Evolutionary conservation across 371 early-diverging fungal genomes (phyloP), one percentile per base, ranked within the genome.

Genomic region (Dipsacomyces acuminosporus): DNA sequence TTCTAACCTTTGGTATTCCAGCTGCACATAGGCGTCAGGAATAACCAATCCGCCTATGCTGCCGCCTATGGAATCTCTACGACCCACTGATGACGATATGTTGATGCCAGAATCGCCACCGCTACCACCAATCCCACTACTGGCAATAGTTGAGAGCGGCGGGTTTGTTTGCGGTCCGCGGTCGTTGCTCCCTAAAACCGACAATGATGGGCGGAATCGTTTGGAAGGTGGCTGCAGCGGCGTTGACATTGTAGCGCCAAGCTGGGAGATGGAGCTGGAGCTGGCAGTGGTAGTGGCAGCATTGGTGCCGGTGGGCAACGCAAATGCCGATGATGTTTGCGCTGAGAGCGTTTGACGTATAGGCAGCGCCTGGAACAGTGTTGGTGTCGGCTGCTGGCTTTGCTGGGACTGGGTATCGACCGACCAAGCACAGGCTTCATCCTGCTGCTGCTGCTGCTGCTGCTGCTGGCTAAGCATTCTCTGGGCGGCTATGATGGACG

Each of bases 1-100:
- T 14, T 51, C 62, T 34, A 62, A 14, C 20, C 56, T 33, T 24
- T 48, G 51, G 19, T 38, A 40, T 36, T 62, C 56, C 2, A 62
- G 22, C 17, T 41, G 56, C 47, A 62, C 48, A 15, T 44, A 62
- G 8, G 56, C 48, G 18, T 62, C 56, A 5, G 54, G 33, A 7
- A 41, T 11, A 4, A 38, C 17, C 11, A 38, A n/a, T 3, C 38
- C 38, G 30, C 30, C 30, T 5, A 30, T 30, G 17, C 38, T 38
- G 11, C n/a, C 17, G 17, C 38, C 38, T 3, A 38, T 11, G 15
- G 38, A 38, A n/a, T 38, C 38, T 5, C 38, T 11, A 38, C 38
- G 38, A 5, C 38, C 38, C 5, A 38, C 11, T 5, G 30, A 5
- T 30, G 30, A n/a, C n/a, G n/a, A n/a, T n/a, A n/a, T n/a, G n/a